A percentile compares a stretch with the other conserved stretches of the same genome.
Evolutionary conservation across 805 yeast genomes (phyloP).

Genomic region (Yamadazyma sp.): DNA sequence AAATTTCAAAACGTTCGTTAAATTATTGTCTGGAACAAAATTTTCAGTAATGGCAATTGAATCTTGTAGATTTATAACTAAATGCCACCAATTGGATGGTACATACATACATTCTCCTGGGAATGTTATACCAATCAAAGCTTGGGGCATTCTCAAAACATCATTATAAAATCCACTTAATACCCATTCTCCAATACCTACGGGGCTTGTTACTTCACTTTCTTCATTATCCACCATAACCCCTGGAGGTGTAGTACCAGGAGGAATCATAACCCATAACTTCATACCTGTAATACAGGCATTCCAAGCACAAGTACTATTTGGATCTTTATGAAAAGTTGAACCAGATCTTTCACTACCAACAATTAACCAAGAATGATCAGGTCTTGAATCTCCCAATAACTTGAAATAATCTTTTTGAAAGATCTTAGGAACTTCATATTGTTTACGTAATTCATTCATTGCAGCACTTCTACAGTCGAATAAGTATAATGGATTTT

Average conservation of each 20-base stretch:
- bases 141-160: slow-evolving; percentile 52
- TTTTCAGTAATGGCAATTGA: slow-evolving; percentile 87
- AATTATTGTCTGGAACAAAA: slow-evolving; percentile 67
- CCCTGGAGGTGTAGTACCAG: slow-evolving; percentile 76
- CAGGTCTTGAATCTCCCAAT: slow-evolving; percentile 64
- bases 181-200: slow-evolving; percentile 93
- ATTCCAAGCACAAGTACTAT: slow-evolving; percentile 89
- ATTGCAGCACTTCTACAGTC: slow-evolving; percentile 78
- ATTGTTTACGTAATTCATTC: slow-evolving; percentile 51
- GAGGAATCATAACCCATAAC: slow-evolving; percentile 89
- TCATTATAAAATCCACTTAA: slow-evolving; percentile 77
- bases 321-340: slow-evolving; percentile 92
- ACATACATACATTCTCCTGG: slow-evolving; percentile 86
- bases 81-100: slow-evolving; percentile 98
- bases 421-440: slow-evolving; percentile 50
- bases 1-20: slow-evolving; percentile 63
- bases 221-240: slow-evolving; percentile 73
- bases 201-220: slow-evolving; percentile 86
- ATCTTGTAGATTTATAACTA: slow-evolving; percentile 80
- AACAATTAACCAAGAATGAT: slow-evolving; percentile 86
- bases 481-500: slow-evolving; percentile 80
- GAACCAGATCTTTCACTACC: slow-evolving; percentile 85
- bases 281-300: slow-evolving; percentile 70
- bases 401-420: slow-evolving; percentile 60
- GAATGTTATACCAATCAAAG: slow-evolving; percentile 68